Evolutionary conservation across 2,329 filamentous ascomycete genomes (phyloP).

Genomic region (Xylariaceae sp.): DNA sequence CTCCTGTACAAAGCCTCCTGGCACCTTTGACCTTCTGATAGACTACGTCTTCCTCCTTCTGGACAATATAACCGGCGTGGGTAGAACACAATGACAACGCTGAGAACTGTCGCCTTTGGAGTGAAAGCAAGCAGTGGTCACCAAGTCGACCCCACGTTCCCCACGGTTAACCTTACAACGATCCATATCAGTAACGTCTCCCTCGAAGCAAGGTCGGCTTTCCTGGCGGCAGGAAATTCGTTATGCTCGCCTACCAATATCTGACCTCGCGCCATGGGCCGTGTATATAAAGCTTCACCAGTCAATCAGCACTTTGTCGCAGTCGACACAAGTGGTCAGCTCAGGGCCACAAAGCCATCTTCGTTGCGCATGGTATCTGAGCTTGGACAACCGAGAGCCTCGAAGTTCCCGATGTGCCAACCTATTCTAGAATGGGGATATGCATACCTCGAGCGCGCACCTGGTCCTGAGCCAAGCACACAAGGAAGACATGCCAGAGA

Average conservation of each 20-base stretch:
- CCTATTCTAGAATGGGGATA: no score
- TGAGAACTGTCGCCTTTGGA: constrained; percentile 11
- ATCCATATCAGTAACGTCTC: constrained; percentile 7
- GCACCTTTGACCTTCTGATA: constrained; percentile 4
- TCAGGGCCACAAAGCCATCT: no score
- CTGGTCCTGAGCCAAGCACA: constrained; percentile 28
- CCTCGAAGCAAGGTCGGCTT: constrained; percentile 8
- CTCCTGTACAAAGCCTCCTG: constrained; percentile 3
- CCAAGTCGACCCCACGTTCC: constrained; percentile 12
- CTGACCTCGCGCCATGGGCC: no score
- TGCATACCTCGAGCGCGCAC: constrained; percentile 11
- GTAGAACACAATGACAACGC: constrained; percentile 3
- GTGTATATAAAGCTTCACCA: no score
- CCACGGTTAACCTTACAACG: constrained; percentile 10
- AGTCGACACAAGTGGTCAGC: no score
- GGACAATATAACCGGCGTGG: constrained; percentile 5
- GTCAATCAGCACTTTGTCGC: no score
- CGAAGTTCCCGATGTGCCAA: no score
- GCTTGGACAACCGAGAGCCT: no score
- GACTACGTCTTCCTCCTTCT: constrained; percentile 1
- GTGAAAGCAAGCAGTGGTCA: constrained; percentile 7
- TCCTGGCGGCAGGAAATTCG: neutral
- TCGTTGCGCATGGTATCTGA: no score
- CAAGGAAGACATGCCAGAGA: constrained; percentile 26
- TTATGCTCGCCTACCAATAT: no score